A percentile compares a stretch with the other conserved stretches of the same genome.
phyloP scores from a whole-genome alignment of 441 rosid species.

The Lepidium campestre region DNA sequence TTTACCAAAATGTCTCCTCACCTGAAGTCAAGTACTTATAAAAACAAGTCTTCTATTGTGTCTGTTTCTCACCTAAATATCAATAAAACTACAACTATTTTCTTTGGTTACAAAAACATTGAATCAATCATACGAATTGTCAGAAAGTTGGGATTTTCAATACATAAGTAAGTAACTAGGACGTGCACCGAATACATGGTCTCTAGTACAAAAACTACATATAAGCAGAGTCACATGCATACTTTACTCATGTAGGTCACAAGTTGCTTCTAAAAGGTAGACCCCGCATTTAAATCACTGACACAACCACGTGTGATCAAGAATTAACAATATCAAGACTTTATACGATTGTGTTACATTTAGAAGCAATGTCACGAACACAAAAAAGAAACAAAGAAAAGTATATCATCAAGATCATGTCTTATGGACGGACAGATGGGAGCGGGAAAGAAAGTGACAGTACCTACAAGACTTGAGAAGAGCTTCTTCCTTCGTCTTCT shows the following conservation, averaged over 20 bases:
- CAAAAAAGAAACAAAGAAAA: background rate
- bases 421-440: constrained; percentile 12
- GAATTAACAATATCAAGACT: constrained; percentile 29
- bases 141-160: constrained; percentile 6
- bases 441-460: constrained; percentile 21
- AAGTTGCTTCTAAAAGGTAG: constrained; percentile 6
- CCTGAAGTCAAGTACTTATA: constrained; percentile 21
- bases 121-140: constrained; percentile 20
- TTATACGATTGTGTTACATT: constrained; percentile 42
- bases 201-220: constrained; percentile 18
- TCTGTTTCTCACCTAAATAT: constrained; percentile 21
- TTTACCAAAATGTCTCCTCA: constrained; percentile 12
- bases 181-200: constrained; percentile 20
- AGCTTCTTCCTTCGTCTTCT: background rate
- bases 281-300: constrained; percentile 15
- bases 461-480: constrained; percentile 38
- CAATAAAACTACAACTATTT: background rate
- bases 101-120: background rate
- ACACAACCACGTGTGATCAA: constrained; percentile 31
- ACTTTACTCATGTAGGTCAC: constrained; percentile 28
- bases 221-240: constrained; percentile 26
- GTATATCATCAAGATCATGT: constrained; percentile 15
- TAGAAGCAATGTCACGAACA: constrained; percentile 23
- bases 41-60: constrained; percentile 12
- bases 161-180: constrained; percentile 15